phyloP scores from a whole-genome alignment of 768 basidiomycete genomes.

The Sutorius australiensis region DNA sequence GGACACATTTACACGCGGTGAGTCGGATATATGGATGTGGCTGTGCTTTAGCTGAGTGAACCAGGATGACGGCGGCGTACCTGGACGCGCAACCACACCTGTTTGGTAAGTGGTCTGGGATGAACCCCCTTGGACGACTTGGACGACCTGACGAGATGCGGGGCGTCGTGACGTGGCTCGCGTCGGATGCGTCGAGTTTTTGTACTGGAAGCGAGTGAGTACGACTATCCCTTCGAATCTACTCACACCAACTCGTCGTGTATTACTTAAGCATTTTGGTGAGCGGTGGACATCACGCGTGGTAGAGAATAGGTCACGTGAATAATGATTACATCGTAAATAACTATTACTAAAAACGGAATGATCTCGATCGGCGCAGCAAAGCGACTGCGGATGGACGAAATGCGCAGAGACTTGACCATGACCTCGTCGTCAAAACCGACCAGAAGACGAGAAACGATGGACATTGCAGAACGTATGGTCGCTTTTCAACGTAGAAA shows the following conservation, averaged over 20 bases:
- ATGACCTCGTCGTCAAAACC: constrained; percentile 30
- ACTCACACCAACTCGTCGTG: too few relatives aligned
- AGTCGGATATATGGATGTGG: constrained; percentile 22
- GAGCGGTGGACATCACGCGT: constrained; percentile 32
- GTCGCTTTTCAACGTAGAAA: constrained; percentile 63
- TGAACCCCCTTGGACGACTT: constrained; percentile 69
- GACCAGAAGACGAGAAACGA: constrained; percentile 39
- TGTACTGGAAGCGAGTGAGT: constrained; percentile 86
- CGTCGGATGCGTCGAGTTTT: constrained; percentile 72
- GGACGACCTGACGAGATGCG: constrained; percentile 71
- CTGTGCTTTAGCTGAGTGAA: constrained; percentile 5
- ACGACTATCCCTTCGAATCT: too few relatives aligned
- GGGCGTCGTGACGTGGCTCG: constrained; percentile 68
- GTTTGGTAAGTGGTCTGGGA: constrained; percentile 59
- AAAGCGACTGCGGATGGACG: constrained; percentile 29
- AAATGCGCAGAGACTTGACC: constrained; percentile 19
- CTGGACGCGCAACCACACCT: constrained; percentile 63
- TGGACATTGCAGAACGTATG: constrained; percentile 59
- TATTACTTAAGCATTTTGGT: constrained; percentile 33
- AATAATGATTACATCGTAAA: constrained; percentile 8
- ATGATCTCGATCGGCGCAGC: constrained; percentile 35
- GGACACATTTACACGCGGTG: constrained; percentile 73
- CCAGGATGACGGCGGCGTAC: constrained; percentile 72
- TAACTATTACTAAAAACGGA: constrained; percentile 15
- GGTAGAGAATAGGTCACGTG: constrained; percentile 28